Base-by-base conservation (phyloP, 2,329 filamentous ascomycete genomes). In the Alternaria alternata region DNA sequence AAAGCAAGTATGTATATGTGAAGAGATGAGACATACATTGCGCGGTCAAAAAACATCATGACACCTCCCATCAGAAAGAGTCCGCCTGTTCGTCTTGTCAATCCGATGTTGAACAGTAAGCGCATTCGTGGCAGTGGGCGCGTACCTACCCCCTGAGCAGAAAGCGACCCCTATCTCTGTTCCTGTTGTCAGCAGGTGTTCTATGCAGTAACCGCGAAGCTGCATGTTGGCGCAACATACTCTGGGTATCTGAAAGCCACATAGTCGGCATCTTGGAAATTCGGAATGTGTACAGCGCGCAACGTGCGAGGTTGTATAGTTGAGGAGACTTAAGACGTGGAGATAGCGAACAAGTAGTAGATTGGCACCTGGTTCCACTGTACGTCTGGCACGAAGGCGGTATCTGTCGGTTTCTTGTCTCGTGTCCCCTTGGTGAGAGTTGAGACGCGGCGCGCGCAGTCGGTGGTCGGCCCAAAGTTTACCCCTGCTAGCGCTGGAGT, bases 191-290 rank as follows among this genome's bases (percentile, higher is more conserved):
- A 70, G 68, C 12, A 48, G 18, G 16, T 20, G 14, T 38, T 11
- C 42, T 43, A 30, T 22, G 18, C 28, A 38, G 32, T 47, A 32
- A 43, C 34, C 16, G 20, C 36, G 26, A 26, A 48, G 22, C 36
- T 24, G 36, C 18, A 16, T 36, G 24, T 48, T 41, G 54, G 57
- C 62, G 68, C 67, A 53, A 84, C 91, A 75, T 86, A 97, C 94
- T 98, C 81, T 98, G 94, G 77, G 91, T 88, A 82, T 98, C 94
- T 73, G 94, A 92, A 75, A 98, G 86, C 94, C 94, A 98, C 91
- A 97, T 96, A 62, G 92, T 91, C 75, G 91, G 91, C 91, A 94
- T 78, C 65, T 73, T 77, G 74, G 62, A 54, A 46, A 46, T 49
- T 20, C 44, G 51, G 28, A 34, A 22, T 39, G 16, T n/a, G 48